Evolutionary conservation across 2,329 filamentous ascomycete species (phyloP), one percentile per base, ranked within the genome.

Genomic region (Stenocarpella maydis): DNA sequence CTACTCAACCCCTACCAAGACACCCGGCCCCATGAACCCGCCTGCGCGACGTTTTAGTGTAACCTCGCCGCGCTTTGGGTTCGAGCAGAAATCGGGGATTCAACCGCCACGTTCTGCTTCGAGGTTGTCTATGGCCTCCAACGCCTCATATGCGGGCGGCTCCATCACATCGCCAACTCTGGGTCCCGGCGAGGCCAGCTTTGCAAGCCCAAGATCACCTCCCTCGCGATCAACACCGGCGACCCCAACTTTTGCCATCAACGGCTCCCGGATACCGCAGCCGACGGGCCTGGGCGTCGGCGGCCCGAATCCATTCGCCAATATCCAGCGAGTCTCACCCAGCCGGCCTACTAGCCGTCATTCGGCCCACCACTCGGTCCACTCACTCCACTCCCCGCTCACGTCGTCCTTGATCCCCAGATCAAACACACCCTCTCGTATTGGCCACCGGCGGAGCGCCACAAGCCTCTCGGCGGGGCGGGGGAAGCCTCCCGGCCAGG

Each of bases 171-270:
- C 84, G 17, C 81, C 85, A 1, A 75, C 76, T 5, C 74, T 85
- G 37, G 77, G 77, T 1, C 70, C 78, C 3, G 77, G 77, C 21
- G 82, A 85, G 39, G 81, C 85, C 2, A 89, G 87, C 60, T 85
- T 85, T 69, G 87, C 87, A 4, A 82, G 82, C 1, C 79, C 84
- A 4, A 82, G 86, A 14, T 84, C 84, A 3, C 79, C 71, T n/a
- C 58, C 58, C 14, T 63, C 58, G 5, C 6, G 28, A 4, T 63
- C 58, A n/a, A 74, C 54, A 5, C 71, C 68, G 19, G 60, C 65
- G 12, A 69, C 47, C 17, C 65, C 74, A 2, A 75, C 47, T 21
- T 26, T 69, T 34, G 65, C 54, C 47, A 65, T 67, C 69, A 72
- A 54, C 65, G 69, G 54, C 50, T 72, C 61, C 12, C 65, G 58